These are phyloP conservation scores for Plasmodium cynomolgi DNA, from an alignment of 169 alveolate genomes.

Conservation along the genomic window DNA sequence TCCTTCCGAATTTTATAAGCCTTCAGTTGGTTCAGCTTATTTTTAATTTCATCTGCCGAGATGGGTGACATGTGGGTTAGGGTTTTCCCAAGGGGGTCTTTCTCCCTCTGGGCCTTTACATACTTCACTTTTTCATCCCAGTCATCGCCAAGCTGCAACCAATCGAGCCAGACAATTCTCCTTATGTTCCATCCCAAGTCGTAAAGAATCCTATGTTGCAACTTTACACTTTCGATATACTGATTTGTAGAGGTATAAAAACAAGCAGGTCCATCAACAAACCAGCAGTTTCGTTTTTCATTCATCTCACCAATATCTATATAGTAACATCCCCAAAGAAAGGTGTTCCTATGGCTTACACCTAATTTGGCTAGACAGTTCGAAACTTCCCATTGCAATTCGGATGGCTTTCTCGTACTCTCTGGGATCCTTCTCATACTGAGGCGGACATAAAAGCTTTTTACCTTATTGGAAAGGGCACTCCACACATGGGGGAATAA, in stretches of 20 bases:
- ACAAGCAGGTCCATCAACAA: constrained; percentile 88
- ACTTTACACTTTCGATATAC: constrained; percentile 83
- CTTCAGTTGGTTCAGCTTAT: constrained; percentile 69
- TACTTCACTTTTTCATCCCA: constrained; percentile 72
- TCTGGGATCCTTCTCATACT: constrained; percentile 87
- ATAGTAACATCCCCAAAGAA: constrained; percentile 89
- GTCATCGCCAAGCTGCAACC: constrained; percentile 78
- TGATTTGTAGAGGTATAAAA: constrained; percentile 83
- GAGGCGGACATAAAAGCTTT: constrained; percentile 83
- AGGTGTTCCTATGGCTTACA: constrained; percentile 84
- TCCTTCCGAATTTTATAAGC: constrained; percentile 45
- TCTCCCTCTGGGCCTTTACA: constrained; percentile 74
- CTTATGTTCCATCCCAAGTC: constrained; percentile 89
- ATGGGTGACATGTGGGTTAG: constrained; percentile 52
- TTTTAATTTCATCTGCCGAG: constrained; percentile 51
- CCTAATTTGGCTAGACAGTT: constrained; percentile 83
- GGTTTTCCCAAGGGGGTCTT: constrained; percentile 73
- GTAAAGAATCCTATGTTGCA: constrained; percentile 86
- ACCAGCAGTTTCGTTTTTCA: constrained; percentile 87
- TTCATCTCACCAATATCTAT: constrained; percentile 88
- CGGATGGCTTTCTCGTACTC: constrained; percentile 82
- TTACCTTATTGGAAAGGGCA: constrained; percentile 77
- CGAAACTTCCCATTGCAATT: constrained; percentile 90
- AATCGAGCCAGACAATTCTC: constrained; percentile 85
- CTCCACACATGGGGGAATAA: constrained; percentile 84